Percentiles rank a stretch among this genome's conserved stretches.
Evolutionary conservation across 495 filamentous ascomycete genomes (phyloP).

Genomic region (Penicillium riverlandense): DNA sequence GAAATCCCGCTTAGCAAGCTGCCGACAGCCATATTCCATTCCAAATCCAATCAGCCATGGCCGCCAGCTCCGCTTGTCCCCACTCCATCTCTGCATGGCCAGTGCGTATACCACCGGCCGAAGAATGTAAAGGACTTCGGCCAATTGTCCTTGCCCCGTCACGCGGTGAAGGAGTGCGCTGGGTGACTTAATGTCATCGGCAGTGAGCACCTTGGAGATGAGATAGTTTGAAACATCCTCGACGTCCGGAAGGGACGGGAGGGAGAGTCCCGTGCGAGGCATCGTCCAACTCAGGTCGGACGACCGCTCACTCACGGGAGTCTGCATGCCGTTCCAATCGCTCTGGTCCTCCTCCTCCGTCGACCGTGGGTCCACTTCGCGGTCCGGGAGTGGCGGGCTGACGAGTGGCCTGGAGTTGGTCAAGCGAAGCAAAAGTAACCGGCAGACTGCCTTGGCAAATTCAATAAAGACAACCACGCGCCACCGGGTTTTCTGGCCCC

Average conservation of each 20-base stretch:
- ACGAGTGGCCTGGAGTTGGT: conserved; percentile 82
- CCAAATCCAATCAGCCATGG: conserved; percentile 87
- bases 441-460: conserved; percentile 77
- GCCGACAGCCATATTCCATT: conserved; percentile 80
- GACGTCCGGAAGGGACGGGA: conserved; percentile 73
- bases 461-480: conserved; percentile 84
- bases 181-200: conserved; percentile 92
- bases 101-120: conserved; percentile 84
- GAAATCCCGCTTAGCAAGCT: conserved; percentile 69
- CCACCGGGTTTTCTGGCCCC: conserved; percentile 80
- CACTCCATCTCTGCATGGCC: conserved; percentile 62
- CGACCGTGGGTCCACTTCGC: conserved; percentile 61
- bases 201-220: conserved; percentile 83
- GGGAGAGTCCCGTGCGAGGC: conserved; percentile 80
- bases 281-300: conserved; percentile 70
- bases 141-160: conserved; percentile 63
- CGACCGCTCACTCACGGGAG: conserved; percentile 36
- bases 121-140: conserved; percentile 86
- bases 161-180: conserved; percentile 68
- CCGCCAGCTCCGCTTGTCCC: conserved; percentile 63
- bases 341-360: conserved; percentile 45
- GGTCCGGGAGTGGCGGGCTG: conserved; percentile 76
- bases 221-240: conserved; percentile 79
- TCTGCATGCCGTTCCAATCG: conserved; percentile 43
- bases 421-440: conserved; percentile 72